Evolutionary conservation across 345 rosid genomes (phyloP).

Genomic region (Syzygium aromaticum): DNA sequence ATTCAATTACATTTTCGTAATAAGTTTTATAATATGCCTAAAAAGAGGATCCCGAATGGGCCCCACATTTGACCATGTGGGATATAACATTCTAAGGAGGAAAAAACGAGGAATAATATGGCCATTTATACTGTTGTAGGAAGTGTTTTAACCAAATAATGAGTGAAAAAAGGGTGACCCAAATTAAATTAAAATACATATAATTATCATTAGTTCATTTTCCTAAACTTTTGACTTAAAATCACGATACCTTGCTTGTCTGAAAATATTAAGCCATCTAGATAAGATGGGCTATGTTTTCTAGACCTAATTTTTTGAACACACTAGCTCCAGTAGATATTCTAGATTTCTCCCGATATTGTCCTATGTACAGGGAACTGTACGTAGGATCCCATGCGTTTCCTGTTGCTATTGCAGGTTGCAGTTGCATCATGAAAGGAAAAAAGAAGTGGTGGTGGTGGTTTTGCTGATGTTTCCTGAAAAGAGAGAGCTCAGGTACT

Average conservation of each 20-base stretch:
- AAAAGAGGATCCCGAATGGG: too few species aligned
- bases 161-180: too few species aligned
- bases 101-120: too few species aligned
- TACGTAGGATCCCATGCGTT: neutral
- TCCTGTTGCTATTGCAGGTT: neutral
- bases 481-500: neutral
- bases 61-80: too few species aligned
- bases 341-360: neutral
- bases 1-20: too few species aligned
- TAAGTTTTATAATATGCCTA: too few species aligned
- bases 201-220: neutral
- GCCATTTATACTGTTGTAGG: too few species aligned
- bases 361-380: neutral
- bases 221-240: neutral
- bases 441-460: neutral
- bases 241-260: neutral
- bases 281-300: neutral
- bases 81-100: too few species aligned
- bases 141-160: too few species aligned
- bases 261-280: neutral
- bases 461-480: neutral
- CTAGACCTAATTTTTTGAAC: neutral
- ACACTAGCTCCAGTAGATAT: neutral
- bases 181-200: neutral
- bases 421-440: neutral